Evolutionary conservation across 2,329 filamentous ascomycete species (phyloP).

Genomic region (Lachnellula arida): DNA sequence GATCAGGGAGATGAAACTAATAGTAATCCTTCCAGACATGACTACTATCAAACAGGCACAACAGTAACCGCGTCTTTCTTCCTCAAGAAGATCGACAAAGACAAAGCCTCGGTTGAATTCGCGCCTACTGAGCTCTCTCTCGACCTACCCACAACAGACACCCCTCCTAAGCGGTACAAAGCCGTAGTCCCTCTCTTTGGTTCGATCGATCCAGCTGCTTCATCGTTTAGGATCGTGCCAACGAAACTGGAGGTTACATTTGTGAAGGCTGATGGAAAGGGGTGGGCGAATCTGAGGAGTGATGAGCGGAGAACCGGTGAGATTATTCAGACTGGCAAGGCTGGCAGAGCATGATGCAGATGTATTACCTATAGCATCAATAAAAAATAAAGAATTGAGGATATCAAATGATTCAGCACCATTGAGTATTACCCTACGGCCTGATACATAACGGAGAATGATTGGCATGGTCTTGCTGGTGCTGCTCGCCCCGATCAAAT

Average conservation of each 20-base stretch:
- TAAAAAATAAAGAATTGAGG: neutral
- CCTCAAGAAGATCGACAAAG: conserved; percentile 93
- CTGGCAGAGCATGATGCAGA: conserved; percentile 48
- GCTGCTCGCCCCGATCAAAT: no score
- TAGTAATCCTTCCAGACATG: conserved; percentile 49
- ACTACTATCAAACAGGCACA: conserved; percentile 90
- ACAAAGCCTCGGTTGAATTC: conserved; percentile 69
- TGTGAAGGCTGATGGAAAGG: conserved; percentile 56
- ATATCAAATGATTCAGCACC: no score
- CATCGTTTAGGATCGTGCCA: conserved; percentile 61
- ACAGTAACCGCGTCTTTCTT: conserved; percentile 89
- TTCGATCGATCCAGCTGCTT: conserved; percentile 62
- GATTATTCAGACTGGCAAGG: conserved; percentile 84
- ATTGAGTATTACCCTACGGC: no score
- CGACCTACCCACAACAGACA: conserved; percentile 80
- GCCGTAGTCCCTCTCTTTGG: conserved; percentile 71
- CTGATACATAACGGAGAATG: no score
- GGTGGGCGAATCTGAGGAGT: conserved; percentile 64
- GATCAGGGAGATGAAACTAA: neutral
- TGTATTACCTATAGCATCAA: neutral
- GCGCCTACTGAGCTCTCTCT: conserved; percentile 58
- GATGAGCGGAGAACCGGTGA: conserved; percentile 65
- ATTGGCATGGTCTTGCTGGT: no score
- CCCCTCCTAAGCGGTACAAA: conserved; percentile 69
- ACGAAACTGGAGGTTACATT: conserved; percentile 67